phyloP scores from a whole-genome alignment of 1,284 basidiomycete species.

The Anthracocystis panici-leucophaei region DNA sequence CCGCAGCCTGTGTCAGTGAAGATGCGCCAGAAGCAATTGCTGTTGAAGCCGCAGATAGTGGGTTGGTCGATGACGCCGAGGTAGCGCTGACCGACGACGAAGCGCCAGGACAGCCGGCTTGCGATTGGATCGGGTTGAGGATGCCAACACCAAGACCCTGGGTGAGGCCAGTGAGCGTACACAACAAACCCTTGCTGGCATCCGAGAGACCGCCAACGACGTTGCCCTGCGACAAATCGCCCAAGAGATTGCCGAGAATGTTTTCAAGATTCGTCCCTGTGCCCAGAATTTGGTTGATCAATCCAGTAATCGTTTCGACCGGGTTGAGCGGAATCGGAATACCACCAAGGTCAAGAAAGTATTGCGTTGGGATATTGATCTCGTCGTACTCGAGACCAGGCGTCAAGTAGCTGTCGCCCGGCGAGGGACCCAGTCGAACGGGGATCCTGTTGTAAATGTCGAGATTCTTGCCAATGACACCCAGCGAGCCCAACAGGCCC shows the following conservation, averaged over 20 bases:
- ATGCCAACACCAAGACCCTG: slow-evolving; percentile 13
- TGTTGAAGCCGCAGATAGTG: slow-evolving; percentile 10
- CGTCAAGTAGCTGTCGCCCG: slow-evolving; percentile 47
- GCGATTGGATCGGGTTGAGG: slow-evolving; percentile 17
- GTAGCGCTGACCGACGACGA: slow-evolving; percentile 15
- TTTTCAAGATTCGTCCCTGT: slow-evolving; percentile 11
- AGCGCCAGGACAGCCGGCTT: slow-evolving; percentile 28
- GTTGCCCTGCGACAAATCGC: slow-evolving; percentile 18
- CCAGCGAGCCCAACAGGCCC: slow-evolving; percentile 49
- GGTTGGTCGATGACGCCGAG: slow-evolving; percentile 14
- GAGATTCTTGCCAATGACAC: slow-evolving; percentile 46
- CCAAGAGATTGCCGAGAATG: slow-evolving; percentile 12
- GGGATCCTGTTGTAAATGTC: slow-evolving; percentile 53
- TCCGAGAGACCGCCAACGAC: slow-evolving; percentile 19
- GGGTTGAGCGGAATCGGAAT: slow-evolving; percentile 23
- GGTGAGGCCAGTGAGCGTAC: slow-evolving; percentile 15
- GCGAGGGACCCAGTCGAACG: slow-evolving; percentile 36
- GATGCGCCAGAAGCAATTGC: not conserved
- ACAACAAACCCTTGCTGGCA: slow-evolving; percentile 17
- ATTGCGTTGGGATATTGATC: slow-evolving; percentile 45
- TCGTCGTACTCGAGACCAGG: slow-evolving; percentile 54
- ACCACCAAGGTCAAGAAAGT: slow-evolving; percentile 26
- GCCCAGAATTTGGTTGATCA: slow-evolving; percentile 9
- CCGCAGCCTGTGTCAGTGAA: not conserved
- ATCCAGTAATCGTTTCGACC: slow-evolving; percentile 10